Base-by-base conservation (phyloP, 257 asterid species). In the Primulina eburnea region DNA sequence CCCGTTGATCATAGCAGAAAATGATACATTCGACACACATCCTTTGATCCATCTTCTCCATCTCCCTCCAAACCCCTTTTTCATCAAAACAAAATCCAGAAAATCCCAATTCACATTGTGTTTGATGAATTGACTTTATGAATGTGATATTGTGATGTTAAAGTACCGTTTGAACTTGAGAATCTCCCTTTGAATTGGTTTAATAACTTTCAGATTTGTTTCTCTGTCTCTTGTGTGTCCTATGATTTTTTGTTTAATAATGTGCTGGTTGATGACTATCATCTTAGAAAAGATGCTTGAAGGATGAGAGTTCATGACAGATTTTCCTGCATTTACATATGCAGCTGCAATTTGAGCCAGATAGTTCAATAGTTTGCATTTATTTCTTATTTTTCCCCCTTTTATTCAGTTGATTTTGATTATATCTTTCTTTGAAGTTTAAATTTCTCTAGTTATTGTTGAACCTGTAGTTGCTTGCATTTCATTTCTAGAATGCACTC, bases 341-440 rank as follows among this genome's bases (percentile, higher is more conserved):
- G 17, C 16, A 30, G 62, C 62, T 66, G 43, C 40, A 43, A 33
- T 18, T 12, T 30, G 18, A 43, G 10, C 38, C 69, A 32, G 38
- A 62, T 7, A 28, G 59, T 58, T 61, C 21, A 29, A 43, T 34
- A 11, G 7, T 37, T 33, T 58, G 35, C 69, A 56, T 30, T 32
- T 32, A 0, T 32, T 4, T 32, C 34, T 32, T 32, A 32, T 4
- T 32, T 35, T 38, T 61, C 33, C 40, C 56, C 16, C 4, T 52
- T 67, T 68, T 20, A 18, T 65, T 24, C 64, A 53, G 4, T 60
- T 24, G 47, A 47, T 61, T 34, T 33, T 37, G 21, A 14, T 50
- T 17, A 64, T 43, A 56, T 53, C 56, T 60, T 64, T 47, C 24
- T 56, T 30, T 52, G 14, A 69, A 18, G 72, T 68, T 16, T 76